Evolutionary conservation across 495 filamentous ascomycete species (phyloP).

Genomic region (Trichoderma asperelloides): DNA sequence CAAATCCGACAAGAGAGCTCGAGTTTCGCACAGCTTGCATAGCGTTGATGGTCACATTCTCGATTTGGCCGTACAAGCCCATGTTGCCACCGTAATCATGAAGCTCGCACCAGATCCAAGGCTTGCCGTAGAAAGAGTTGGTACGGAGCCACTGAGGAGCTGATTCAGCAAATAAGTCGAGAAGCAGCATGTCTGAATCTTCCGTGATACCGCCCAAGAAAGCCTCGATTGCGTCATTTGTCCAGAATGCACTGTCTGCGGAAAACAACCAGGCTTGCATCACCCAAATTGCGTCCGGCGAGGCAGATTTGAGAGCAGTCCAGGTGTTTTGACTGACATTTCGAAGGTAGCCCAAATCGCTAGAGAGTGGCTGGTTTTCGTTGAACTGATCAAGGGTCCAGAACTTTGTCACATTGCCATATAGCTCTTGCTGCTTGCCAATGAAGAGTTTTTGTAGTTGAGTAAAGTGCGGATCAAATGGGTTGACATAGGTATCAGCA

Average conservation of each 20-base stretch:
- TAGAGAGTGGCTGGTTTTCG: conserved; percentile 42
- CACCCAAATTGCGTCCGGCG: conserved; percentile 42
- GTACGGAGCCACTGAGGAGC: conserved; percentile 44
- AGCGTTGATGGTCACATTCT: conserved; percentile 39
- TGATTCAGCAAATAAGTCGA: conserved; percentile 44
- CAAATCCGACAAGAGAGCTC: conserved; percentile 35
- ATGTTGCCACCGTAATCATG: conserved; percentile 44
- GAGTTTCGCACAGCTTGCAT: conserved; percentile 34
- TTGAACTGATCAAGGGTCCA: conserved; percentile 49
- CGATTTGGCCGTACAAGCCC: conserved; percentile 44
- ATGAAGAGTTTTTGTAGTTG: conserved; percentile 40
- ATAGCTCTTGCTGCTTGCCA: conserved; percentile 36
- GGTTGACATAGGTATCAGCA: conserved; percentile 43
- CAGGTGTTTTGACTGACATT: conserved; percentile 40
- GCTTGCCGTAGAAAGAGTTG: conserved; percentile 43
- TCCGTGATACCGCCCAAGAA: conserved; percentile 40
- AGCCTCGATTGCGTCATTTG: conserved; percentile 36
- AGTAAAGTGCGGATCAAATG: conserved; percentile 36
- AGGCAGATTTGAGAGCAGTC: conserved; percentile 37
- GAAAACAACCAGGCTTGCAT: conserved; percentile 51
- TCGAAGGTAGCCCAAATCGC: conserved; percentile 35
- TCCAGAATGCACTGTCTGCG: conserved; percentile 39
- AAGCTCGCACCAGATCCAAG: conserved; percentile 44
- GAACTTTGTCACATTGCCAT: conserved; percentile 42
- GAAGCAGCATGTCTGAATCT: conserved; percentile 39